Evolutionary conservation across 2,329 filamentous ascomycete species (phyloP), one percentile per base, ranked within the genome.

Genomic region (Venturia effusa): DNA sequence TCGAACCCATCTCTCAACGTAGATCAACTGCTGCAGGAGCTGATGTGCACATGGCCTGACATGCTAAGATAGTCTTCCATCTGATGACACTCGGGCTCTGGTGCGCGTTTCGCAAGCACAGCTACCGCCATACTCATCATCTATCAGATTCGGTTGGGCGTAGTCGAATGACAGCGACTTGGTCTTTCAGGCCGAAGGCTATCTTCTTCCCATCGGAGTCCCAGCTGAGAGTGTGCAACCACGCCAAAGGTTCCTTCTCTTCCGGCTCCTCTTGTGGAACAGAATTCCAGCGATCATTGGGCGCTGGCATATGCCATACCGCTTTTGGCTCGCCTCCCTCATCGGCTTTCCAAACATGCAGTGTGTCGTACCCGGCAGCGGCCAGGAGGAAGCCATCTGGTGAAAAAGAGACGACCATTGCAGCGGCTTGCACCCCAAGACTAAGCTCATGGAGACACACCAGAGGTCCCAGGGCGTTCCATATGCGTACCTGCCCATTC

Each of bases 301-400:
- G 55, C 32, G 61, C 57, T 22, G 45, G 41, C 40, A 71, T 71
- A 27, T 70, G 71, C 74, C 74, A 76, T 27, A 67, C 69, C 10
- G 73, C 74, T 54, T 74, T 68, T 15, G 73, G 72, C 11, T 45
- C 32, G 7, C 74, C 72, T 37, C 71, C 68, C 60, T 70, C 71
- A 41, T 72, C 71, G 2, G 74, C 65, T 61, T 74, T 70, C 78
- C 78, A 81, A n/a, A 81, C 70, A 6, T 76, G 76, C 13, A 80
- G 72, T 7, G 74, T 70, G 64, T 79, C 76, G 7, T 72, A 73
- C 2, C 77, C 76, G 8, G 74, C 78, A 22, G 77, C 75, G 11
- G 79, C 79, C 8, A 81, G 69, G 39, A 77, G 70, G 4, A 66
- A 67, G 13, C 78, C 77, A 61, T 77, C 72, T 2, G 77, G 76